Conservation (phyloP, 1,284 basidiomycete genomes). For the Cutaneotrichosporon cutaneum region DNA sequence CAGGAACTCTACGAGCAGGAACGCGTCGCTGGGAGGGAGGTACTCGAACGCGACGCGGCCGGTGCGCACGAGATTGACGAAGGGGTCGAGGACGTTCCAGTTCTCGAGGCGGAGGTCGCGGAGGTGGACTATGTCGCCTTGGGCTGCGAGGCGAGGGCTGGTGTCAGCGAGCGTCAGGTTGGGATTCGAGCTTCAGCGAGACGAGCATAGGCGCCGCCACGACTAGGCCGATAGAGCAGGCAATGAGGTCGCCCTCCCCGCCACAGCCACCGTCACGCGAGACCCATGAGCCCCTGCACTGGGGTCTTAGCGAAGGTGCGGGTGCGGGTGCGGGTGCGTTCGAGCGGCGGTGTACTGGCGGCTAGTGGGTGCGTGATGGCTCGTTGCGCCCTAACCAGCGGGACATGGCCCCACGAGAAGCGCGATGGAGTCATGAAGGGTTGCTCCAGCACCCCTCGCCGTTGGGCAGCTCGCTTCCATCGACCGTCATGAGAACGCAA, state of each 20-base stretch:
- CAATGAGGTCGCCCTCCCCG: no score
- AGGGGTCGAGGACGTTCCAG: conserved; percentile 7
- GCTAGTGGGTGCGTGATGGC: neutral
- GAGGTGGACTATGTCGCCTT: neutral
- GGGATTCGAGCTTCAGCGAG: no score
- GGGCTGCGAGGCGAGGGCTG: neutral
- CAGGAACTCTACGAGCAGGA: conserved; percentile 2
- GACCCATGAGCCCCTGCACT: no score
- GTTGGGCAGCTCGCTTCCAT: no score
- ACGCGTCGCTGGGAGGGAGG: neutral
- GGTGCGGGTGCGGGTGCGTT: no score
- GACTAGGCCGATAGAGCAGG: no score
- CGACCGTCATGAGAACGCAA: no score
- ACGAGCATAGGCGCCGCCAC: no score
- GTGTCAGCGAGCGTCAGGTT: neutral
- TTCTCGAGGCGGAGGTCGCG: neutral
- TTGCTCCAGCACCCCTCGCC: no score
- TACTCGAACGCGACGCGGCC: conserved; percentile 4
- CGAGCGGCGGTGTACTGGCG: neutral
- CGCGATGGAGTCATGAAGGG: no score
- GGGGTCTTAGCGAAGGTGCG: no score
- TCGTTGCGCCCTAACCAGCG: neutral
- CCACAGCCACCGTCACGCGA: no score
- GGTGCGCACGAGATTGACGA: neutral
- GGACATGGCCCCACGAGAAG: neutral